Evolutionary conservation across 148 eudicot genomes (phyloP).

Genomic region (Camellia japonica): DNA sequence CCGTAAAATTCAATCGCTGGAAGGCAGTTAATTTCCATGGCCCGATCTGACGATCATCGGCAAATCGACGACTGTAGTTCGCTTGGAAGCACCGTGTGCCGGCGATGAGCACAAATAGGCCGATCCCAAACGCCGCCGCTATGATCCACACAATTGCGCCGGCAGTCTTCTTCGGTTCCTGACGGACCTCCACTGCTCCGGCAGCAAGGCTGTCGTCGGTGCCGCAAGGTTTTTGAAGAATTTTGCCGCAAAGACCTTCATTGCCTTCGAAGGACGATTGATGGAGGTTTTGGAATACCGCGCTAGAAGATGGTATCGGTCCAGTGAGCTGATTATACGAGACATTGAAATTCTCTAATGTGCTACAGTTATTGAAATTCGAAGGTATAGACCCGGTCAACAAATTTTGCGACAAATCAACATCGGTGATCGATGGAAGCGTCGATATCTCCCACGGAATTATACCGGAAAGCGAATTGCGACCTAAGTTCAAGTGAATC

Average conservation of each 20-base stretch:
- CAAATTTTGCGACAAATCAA: conserved; percentile 64
- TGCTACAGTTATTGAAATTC: conserved; percentile 57
- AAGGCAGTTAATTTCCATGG: conserved; percentile 89
- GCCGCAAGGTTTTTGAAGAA: conserved; percentile 56
- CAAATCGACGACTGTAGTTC: conserved; percentile 25
- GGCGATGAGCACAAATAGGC: conserved; percentile 61
- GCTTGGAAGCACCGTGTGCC: conserved; percentile 68
- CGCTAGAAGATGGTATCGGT: conserved; percentile 58
- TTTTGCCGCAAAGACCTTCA: conserved; percentile 66
- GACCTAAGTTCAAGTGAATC: conserved; percentile 44
- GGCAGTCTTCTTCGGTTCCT: conserved; percentile 44
- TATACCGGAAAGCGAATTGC: conserved; percentile 70
- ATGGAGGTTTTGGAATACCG: conserved; percentile 60
- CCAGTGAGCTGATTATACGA: conserved; percentile 75
- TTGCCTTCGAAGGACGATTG: conserved; percentile 89
- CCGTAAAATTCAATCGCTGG: conserved; percentile 84
- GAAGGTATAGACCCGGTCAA: conserved; percentile 76
- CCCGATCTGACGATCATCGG: conserved; percentile 39
- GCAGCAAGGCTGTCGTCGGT: conserved; percentile 18
- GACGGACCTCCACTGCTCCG: conserved; percentile 27
- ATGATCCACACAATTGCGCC: conserved; percentile 75
- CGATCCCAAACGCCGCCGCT: conserved; percentile 76
- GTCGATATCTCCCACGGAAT: conserved; percentile 96
- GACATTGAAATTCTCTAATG: conserved; percentile 81
- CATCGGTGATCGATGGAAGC: conserved; percentile 69